Conservation (phyloP, 495 filamentous ascomycete species). For the Aspergillus saccharolyticus region DNA sequence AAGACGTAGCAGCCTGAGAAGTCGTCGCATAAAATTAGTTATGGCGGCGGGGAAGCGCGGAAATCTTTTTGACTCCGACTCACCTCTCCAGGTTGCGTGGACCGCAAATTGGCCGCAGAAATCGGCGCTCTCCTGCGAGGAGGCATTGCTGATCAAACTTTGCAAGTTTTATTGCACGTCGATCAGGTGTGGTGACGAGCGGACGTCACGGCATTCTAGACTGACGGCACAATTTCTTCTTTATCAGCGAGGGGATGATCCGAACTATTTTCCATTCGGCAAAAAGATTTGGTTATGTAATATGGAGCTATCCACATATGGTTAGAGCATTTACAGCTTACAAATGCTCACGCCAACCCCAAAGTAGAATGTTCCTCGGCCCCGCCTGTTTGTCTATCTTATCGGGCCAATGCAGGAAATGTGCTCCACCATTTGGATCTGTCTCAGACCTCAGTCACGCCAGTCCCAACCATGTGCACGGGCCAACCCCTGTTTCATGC, state of each 20-base stretch:
- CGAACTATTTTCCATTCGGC: conserved; percentile 17
- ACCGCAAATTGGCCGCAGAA: conserved; percentile 15
- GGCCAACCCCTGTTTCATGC: background rate
- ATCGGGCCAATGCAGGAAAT: too few species aligned
- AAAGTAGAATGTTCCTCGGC: background rate
- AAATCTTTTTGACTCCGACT: background rate
- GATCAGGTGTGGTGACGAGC: background rate
- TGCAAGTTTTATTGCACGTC: background rate
- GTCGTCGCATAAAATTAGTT: conserved; percentile 7
- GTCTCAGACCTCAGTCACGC: background rate
- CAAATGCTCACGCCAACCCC: conserved; percentile 1
- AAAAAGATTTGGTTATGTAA: conserved; percentile 20
- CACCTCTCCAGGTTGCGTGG: conserved; percentile 23
- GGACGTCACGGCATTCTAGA: conserved; percentile 10
- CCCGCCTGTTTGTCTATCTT: conserved; percentile 1
- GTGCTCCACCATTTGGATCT: background rate
- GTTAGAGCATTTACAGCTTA: conserved; percentile 6
- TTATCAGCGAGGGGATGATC: conserved; percentile 23
- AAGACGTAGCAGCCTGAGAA: conserved; percentile 13
- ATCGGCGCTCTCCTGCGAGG: conserved; percentile 23
- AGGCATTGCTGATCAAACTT: conserved; percentile 18
- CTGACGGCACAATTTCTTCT: conserved; percentile 22
- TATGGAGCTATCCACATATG: conserved; percentile 11
- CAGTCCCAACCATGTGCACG: background rate
- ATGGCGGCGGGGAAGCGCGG: background rate